Conservation (phyloP, 2,329 filamentous ascomycete genomes). For the Ampelomyces quisqualis region DNA sequence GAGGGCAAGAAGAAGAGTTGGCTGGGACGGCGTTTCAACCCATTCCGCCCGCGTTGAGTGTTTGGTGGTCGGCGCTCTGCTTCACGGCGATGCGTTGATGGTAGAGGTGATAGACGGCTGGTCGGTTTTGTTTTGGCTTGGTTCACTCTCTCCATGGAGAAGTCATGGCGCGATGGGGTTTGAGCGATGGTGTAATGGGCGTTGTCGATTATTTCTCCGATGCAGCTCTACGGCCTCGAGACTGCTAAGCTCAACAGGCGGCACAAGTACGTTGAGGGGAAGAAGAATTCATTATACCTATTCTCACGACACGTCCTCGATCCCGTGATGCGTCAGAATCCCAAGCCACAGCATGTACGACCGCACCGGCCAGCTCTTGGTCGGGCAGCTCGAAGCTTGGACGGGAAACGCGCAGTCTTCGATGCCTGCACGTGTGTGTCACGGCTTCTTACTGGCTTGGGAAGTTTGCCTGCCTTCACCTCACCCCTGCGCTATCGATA, state of each 20-base stretch:
- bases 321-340: too few relatives aligned
- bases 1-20: slow-evolving; percentile 4
- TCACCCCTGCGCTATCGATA: not conserved
- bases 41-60: not conserved
- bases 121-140: slow-evolving; percentile 3
- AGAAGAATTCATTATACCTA: not conserved
- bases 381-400: slow-evolving; percentile 42
- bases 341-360: slow-evolving; percentile 16
- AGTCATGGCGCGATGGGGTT: slow-evolving; percentile 30
- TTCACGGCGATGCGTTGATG: slow-evolving; percentile 3
- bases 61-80: not conserved
- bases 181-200: slow-evolving; percentile 28
- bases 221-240: slow-evolving; percentile 5
- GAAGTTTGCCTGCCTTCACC: slow-evolving; percentile 10
- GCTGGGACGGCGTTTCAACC: not conserved
- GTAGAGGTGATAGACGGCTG: slow-evolving; percentile 25
- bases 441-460: slow-evolving; percentile 25
- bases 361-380: slow-evolving; percentile 27
- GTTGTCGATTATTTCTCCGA: slow-evolving; percentile 9
- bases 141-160: slow-evolving; percentile 10
- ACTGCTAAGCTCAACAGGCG: slow-evolving; percentile 2
- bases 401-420: slow-evolving; percentile 31
- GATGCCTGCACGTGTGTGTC: slow-evolving; percentile 22
- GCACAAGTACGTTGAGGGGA: not conserved
- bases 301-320: slow-evolving; percentile 2